Conservation (phyloP, 805 yeast genomes). For the Dipodascus geniculatus region DNA sequence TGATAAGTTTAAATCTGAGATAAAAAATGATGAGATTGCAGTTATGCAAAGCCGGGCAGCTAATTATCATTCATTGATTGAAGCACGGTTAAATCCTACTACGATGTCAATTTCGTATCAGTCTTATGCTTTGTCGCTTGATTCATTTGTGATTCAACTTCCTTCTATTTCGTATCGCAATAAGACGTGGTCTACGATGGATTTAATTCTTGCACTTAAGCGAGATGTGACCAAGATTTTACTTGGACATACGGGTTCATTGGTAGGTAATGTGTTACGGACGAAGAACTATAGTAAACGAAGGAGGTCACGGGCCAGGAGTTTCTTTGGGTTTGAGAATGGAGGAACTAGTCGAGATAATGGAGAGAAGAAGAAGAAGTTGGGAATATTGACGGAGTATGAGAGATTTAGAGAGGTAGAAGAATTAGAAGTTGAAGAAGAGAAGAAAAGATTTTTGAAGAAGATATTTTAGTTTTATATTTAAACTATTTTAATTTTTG, state of each 20-base stretch:
- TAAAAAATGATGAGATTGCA: slow-evolving; percentile 29
- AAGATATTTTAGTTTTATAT: neutral
- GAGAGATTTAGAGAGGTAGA: neutral
- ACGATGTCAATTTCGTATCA: neutral
- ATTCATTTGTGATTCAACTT: slow-evolving; percentile 52
- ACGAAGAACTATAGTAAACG: slow-evolving; percentile 11
- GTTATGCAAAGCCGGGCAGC: slow-evolving; percentile 71
- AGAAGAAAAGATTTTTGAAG: neutral
- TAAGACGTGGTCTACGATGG: slow-evolving; percentile 63
- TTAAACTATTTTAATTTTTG: neutral
- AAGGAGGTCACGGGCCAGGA: neutral
- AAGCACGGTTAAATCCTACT: neutral
- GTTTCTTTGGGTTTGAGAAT: neutral
- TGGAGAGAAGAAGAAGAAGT: neutral
- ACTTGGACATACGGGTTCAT: slow-evolving; percentile 48
- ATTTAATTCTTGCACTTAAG: slow-evolving; percentile 42
- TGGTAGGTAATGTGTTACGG: slow-evolving; percentile 63
- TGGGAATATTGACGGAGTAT: neutral
- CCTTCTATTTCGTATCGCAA: slow-evolving; percentile 50
- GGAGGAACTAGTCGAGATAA: neutral
- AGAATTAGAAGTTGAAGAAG: neutral
- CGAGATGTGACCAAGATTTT: slow-evolving; percentile 27
- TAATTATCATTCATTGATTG: slow-evolving; percentile 51
- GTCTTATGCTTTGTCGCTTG: slow-evolving; percentile 16
- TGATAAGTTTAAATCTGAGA: slow-evolving; percentile 12